Percentiles rank a stretch among this genome's conserved stretches.
Conservation (phyloP, 164 flowering plant genomes). For the Paratinospora sagittata region DNA sequence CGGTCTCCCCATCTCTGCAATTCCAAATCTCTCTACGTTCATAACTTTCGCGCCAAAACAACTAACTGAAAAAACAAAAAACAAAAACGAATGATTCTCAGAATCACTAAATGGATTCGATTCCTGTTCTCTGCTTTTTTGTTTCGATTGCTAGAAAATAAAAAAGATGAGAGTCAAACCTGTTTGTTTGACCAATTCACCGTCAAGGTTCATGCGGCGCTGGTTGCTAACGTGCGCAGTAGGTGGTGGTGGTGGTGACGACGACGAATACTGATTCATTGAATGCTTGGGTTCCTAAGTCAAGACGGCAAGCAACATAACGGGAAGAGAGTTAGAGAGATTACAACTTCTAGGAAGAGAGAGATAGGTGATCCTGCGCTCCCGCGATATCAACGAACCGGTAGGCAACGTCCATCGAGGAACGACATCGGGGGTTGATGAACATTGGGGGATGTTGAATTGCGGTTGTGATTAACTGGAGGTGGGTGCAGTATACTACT, state of each 20-base stretch:
- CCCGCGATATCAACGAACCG: background rate
- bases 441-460: too few species aligned
- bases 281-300: background rate
- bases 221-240: conserved; percentile 10
- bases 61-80: background rate
- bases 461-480: too few species aligned
- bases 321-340: background rate
- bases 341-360: too few species aligned
- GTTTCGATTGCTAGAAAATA: background rate
- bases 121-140: background rate
- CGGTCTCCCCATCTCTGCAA: conserved; percentile 14
- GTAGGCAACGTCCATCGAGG: too few species aligned
- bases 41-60: conserved; percentile 22
- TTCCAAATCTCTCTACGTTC: conserved; percentile 14
- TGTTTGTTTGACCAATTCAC: too few species aligned
- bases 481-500: too few species aligned
- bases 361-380: background rate
- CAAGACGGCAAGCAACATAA: conserved; percentile 1
- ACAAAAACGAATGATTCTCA: background rate
- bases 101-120: background rate
- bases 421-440: background rate
- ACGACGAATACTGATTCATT: too few species aligned
- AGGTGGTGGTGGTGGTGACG: background rate
- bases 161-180: background rate
- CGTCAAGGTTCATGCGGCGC: conserved; percentile 1